Conservation (phyloP, 495 filamentous ascomycete species). For the Xylaria longipes region DNA sequence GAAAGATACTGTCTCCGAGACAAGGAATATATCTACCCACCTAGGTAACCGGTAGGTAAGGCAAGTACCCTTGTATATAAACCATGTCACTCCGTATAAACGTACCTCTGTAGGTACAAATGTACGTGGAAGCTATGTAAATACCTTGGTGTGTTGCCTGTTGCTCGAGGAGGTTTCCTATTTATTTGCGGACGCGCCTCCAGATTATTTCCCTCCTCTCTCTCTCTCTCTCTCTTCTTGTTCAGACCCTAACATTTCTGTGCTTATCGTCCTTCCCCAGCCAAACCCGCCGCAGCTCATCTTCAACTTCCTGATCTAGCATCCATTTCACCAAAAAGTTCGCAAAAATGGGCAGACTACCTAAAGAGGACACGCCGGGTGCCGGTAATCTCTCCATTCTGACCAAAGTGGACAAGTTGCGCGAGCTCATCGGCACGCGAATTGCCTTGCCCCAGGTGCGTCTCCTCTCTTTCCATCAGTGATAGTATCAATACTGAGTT, state of each 20-base stretch:
- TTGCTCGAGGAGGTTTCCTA: neutral
- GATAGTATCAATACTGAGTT: neutral
- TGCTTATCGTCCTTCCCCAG: neutral
- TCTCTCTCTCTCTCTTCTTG: neutral
- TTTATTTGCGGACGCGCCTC: neutral
- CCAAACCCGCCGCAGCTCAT: neutral
- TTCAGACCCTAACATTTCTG: neutral
- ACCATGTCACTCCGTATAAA: neutral
- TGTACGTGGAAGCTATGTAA: neutral
- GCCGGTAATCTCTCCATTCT: conserved; percentile 34
- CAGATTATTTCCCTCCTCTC: neutral
- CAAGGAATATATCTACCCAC: neutral
- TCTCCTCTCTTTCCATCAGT: neutral
- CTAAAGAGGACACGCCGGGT: conserved; percentile 11
- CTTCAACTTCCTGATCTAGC: neutral
- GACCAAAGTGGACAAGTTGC: conserved; percentile 48
- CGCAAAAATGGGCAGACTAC: conserved; percentile 26
- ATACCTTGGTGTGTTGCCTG: neutral
- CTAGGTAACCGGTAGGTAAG: neutral
- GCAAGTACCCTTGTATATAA: neutral
- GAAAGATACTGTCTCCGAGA: neutral
- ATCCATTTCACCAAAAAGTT: conserved; percentile 10
- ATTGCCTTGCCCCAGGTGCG: conserved; percentile 47
- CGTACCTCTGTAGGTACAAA: neutral
- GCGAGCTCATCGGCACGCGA: conserved; percentile 49